These are phyloP conservation scores for Corchorus capsularis DNA, from an alignment of 345 rosid genomes.

Conservation along the genomic window DNA sequence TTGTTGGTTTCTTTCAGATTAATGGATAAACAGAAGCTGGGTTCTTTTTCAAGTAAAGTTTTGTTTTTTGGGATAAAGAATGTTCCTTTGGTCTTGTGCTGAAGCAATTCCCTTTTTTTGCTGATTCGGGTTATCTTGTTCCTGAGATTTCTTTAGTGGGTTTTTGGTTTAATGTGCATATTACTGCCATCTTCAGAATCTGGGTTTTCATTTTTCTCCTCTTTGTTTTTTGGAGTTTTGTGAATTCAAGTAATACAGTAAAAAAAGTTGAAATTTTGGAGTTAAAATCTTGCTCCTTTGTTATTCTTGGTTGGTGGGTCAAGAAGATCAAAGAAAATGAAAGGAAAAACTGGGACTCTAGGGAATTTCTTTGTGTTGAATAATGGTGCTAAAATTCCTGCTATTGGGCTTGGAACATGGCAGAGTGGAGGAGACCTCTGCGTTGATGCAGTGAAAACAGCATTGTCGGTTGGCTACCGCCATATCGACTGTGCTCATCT, in stretches of 20 bases:
- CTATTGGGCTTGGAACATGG: constrained; percentile 69
- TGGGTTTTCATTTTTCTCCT: neutral
- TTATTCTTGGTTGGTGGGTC: constrained; percentile 1
- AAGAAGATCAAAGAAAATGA: constrained; percentile 34
- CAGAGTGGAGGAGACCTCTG: constrained; percentile 66
- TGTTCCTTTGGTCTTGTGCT: neutral
- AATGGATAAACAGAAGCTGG: constrained; percentile 15
- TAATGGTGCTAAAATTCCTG: constrained; percentile 62
- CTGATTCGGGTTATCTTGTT: constrained; percentile 16
- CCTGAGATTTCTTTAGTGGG: constrained; percentile 19
- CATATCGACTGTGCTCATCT: constrained; percentile 69
- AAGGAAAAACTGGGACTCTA: constrained; percentile 39
- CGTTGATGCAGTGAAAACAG: constrained; percentile 55
- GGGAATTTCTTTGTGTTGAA: constrained; percentile 50
- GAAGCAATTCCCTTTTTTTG: constrained; percentile 5
- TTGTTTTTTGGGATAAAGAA: constrained; percentile 5
- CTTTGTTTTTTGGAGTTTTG: constrained; percentile 2
- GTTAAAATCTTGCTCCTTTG: constrained; percentile 4
- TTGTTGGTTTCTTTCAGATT: constrained; percentile 21
- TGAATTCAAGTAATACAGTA: too few relatives aligned
- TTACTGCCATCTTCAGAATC: neutral
- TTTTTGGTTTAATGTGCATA: constrained; percentile 7
- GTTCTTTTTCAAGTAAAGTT: constrained; percentile 8
- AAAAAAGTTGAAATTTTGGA: neutral
- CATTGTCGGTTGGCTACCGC: constrained; percentile 58